Evolutionary conservation across 345 rosid species (phyloP), one percentile per base, ranked within the genome.

Genomic region (Rhodamnia rubescens): DNA sequence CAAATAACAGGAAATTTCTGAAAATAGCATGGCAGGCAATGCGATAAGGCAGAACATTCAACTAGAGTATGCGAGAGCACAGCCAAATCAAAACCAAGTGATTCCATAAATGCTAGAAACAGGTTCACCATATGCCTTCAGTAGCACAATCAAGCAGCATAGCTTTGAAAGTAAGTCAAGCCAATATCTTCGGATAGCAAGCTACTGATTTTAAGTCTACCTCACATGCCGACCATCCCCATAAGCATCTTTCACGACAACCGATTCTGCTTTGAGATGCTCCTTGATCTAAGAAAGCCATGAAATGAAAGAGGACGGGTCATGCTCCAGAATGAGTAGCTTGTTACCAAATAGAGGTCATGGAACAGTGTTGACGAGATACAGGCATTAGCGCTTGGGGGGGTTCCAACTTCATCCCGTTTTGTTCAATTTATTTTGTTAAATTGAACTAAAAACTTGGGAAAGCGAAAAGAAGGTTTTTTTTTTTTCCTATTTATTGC

Each of bases 141-240:
- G 54, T 44, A 83, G 61, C 50, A 36, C 26, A 51, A 24, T 57
- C 55, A 55, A 11, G n/a, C 50, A 69, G 78, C 47, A 32, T 10
- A 49, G 44, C 44, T 42, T 42, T 6, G 44, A 42, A 42, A 42
- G 51, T 49, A 49, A 49, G 51, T 49, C 51, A 11, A 49, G 51
- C 12, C 52, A 50, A 50, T 50, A 12, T 50, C 52, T 10, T 50
- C 52, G 11, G 52, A 50, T 50, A 50, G 52, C 14, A 50, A 50
- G 52, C 80, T 18, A 44, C 4, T 82, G 56, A 85, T 64, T 40
- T 42, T 21, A 85, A n/a, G 84, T 86, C 87, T 87, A 97, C 99
- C 94, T 91, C 86, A 97, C 98, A 91, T 97, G 99, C 5, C 98
- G 93, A 78, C 99, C 98, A 87, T 97, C 99, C n/a, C 99, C 98